Percentiles rank a stretch among this genome's conserved stretches.
phyloP scores from a whole-genome alignment of 169 alveolate species.

The Plasmodium sp. region DNA sequence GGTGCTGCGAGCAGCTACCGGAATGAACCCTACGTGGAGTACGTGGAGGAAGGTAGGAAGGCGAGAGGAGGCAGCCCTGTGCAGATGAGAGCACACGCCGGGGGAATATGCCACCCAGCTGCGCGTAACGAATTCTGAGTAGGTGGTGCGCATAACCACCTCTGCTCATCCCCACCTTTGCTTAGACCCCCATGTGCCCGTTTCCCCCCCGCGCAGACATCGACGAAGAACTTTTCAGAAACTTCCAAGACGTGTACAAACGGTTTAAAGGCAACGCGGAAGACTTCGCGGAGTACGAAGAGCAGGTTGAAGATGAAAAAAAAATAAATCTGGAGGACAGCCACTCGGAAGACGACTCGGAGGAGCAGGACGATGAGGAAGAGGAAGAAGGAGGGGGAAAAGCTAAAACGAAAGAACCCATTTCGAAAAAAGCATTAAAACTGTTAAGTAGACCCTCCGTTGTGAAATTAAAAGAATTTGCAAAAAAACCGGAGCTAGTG shows the following conservation, averaged over 20 bases:
- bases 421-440: constrained; percentile 64
- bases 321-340: neutral
- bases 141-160: neutral
- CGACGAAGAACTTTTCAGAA: neutral
- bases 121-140: too few relatives aligned
- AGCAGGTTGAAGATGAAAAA: constrained; percentile 4
- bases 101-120: neutral
- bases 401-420: constrained; percentile 9
- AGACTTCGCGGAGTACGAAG: constrained; percentile 27
- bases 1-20: neutral
- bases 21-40: constrained; percentile 32
- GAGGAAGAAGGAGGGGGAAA: neutral
- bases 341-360: neutral
- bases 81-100: neutral
- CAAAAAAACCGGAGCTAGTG: constrained; percentile 91
- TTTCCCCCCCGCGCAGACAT: neutral
- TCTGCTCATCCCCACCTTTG: neutral
- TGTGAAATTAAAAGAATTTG: constrained; percentile 77
- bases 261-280: constrained; percentile 22
- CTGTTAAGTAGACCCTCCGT: constrained; percentile 75
- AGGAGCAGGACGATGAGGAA: neutral
- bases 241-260: constrained; percentile 61
- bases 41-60: constrained; percentile 53
- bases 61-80: neutral
- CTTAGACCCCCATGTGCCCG: neutral